Base-by-base conservation (phyloP, 805 yeast genomes). In the Kluyveromyces wickerhamii region DNA sequence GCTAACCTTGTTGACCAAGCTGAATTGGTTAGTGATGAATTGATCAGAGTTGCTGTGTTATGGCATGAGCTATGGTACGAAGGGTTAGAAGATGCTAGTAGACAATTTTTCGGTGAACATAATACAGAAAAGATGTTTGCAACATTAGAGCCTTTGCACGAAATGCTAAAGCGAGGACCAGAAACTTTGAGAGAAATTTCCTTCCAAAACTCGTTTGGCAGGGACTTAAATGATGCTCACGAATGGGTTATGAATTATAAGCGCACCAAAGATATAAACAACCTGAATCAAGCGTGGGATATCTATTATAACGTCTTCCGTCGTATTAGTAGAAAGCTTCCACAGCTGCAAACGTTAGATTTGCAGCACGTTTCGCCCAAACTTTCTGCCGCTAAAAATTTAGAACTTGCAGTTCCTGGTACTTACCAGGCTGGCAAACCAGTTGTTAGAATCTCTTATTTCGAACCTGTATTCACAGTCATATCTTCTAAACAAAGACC, bases 51-150 rank as follows among this genome's bases (percentile, higher is more conserved):
- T 12, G 96, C 97, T 1, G 96, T 89, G 3, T 61, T 92, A 40
- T 88, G 98, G 96, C 95, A 87, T 51, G 99, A 92, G 51, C 80
- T 82, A 54, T 92, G 99, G 98, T 88, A 87, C 48, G 97, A 89
- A 60, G 96, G 95, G 2, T 66, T 92, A 21, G 99, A 92, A 54
- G 96, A 92, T 63, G 98, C 98, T 0, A 87, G 96, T 3, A 69
- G 96, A 39, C 71, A 83, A 34, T 92, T 80, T 63, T 89, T 87
- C 59, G 95, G 94, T 22, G 98, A 92, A 42, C 92, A 86, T 48
- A 87, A 92, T 51, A 82, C 89, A 9, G 95, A 87, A 36, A 87
- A 85, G 57, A 92, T 92, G 97, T 83, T 84, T 59, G 78, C 84
- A 12, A 87, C 87, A 1, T 60, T 92, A 34, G 94, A 85, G 43